Evolutionary conservation across 1,284 basidiomycete species (phyloP).

Genomic region (Rhodotorula sp.): DNA sequence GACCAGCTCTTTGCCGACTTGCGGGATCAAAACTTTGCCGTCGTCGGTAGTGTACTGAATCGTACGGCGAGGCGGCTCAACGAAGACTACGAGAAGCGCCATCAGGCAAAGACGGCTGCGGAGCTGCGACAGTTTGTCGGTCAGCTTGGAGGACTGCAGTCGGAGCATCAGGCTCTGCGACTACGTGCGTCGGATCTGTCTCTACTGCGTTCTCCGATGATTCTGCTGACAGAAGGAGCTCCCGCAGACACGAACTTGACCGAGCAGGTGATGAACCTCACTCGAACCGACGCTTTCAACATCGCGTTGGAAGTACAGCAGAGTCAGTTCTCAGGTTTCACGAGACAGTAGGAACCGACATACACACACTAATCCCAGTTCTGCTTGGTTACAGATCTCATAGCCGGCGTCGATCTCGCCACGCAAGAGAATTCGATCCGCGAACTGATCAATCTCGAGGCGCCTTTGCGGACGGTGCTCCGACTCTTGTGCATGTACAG

Average conservation of each 20-base stretch:
- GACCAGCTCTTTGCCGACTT: slow-evolving; percentile 84
- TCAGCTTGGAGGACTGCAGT: slow-evolving; percentile 84
- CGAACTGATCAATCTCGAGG: slow-evolving; percentile 78
- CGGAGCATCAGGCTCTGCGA: slow-evolving; percentile 81
- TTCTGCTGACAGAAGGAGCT: background rate
- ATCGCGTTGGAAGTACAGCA: slow-evolving; percentile 93
- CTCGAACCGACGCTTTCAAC: slow-evolving; percentile 85
- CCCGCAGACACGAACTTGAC: slow-evolving; percentile 81
- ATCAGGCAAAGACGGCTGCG: slow-evolving; percentile 80
- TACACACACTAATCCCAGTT: background rate
- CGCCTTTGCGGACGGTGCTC: slow-evolving; percentile 71
- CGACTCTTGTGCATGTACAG: slow-evolving; percentile 82
- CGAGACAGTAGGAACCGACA: background rate
- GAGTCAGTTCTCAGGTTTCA: slow-evolving; percentile 57
- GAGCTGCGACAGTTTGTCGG: slow-evolving; percentile 95
- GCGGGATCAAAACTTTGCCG: slow-evolving; percentile 88
- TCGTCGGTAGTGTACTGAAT: slow-evolving; percentile 81
- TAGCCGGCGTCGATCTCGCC: slow-evolving; percentile 80
- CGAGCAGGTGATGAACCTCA: slow-evolving; percentile 82
- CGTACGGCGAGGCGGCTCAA: slow-evolving; percentile 79
- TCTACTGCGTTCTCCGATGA: background rate
- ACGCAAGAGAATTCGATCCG: slow-evolving; percentile 77
- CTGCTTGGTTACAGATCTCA: slow-evolving; percentile 62
- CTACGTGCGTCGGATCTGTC: slow-evolving; percentile 62
- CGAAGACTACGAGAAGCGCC: slow-evolving; percentile 78